A percentile compares a stretch with the other conserved stretches of the same genome.
These are phyloP conservation scores for Trichoderma virens DNA, from an alignment of 495 filamentous ascomycete species.

Conservation along the genomic window DNA sequence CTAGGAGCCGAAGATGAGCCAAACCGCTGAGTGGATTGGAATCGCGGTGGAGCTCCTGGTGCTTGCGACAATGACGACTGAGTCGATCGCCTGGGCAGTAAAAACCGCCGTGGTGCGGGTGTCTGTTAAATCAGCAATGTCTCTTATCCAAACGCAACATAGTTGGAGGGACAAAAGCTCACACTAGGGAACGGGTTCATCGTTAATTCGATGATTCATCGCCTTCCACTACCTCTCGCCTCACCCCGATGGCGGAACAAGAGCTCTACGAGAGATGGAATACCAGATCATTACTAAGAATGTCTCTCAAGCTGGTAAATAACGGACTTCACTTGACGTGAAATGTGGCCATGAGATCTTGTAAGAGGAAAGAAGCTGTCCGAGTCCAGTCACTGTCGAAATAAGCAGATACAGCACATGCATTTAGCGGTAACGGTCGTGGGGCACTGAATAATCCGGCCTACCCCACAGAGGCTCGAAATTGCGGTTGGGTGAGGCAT, in stretches of 20 bases:
- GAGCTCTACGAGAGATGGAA: background rate
- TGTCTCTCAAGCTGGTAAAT: background rate
- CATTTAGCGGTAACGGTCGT: background rate
- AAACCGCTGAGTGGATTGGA: constrained; percentile 36
- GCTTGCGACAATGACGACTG: constrained; percentile 24
- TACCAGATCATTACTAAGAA: background rate
- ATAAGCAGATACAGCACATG: background rate
- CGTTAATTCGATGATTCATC: background rate
- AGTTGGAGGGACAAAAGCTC: background rate
- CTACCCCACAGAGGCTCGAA: background rate
- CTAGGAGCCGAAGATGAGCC: constrained; percentile 17
- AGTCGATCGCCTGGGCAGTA: constrained; percentile 27
- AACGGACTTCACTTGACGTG: background rate
- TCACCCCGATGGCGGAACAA: background rate
- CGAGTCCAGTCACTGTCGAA: too few relatives aligned
- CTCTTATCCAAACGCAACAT: background rate
- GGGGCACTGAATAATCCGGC: constrained; percentile 3
- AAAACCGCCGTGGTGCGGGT: constrained; percentile 34
- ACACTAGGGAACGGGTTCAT: constrained; percentile 2
- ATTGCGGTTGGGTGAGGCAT: background rate
- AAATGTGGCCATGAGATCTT: background rate
- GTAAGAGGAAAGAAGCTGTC: background rate
- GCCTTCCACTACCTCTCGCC: background rate
- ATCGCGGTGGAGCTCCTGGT: constrained; percentile 23
- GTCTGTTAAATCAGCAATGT: constrained; percentile 21